Conservation (phyloP, 805 yeast species). For the Ogataea ramenticola region DNA sequence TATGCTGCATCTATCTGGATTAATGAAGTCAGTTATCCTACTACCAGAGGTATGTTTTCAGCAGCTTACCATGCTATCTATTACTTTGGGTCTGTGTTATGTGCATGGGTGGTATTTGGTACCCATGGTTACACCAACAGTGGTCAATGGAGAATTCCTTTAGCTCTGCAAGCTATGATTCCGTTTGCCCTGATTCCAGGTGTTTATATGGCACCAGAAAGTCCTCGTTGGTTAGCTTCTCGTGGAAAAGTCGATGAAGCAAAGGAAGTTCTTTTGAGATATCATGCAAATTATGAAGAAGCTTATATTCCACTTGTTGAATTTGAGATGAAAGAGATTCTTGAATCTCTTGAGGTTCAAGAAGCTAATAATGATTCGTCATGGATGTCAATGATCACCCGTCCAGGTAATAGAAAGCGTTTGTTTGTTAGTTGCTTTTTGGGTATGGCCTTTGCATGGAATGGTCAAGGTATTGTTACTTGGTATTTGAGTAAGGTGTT, state of each 20-base stretch:
- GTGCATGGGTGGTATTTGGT: constrained; percentile 31
- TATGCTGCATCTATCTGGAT: constrained; percentile 22
- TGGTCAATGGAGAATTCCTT: constrained; percentile 54
- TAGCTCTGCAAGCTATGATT: constrained; percentile 27
- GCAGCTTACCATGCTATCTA: constrained; percentile 37
- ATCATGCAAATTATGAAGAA: constrained; percentile 23
- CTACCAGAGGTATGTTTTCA: constrained; percentile 22
- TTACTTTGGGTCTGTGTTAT: constrained; percentile 36
- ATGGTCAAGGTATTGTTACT: constrained; percentile 39
- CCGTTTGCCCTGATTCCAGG: constrained; percentile 25
- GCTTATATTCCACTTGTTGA: constrained; percentile 21
- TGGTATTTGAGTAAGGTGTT: constrained; percentile 40
- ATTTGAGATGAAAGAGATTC: constrained; percentile 23
- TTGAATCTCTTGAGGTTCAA: constrained; percentile 23
- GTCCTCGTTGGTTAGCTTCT: constrained; percentile 25
- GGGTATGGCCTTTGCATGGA: constrained; percentile 28
- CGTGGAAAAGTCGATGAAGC: constrained; percentile 22
- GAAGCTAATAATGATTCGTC: constrained; percentile 31
- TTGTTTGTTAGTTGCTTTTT: constrained; percentile 22
- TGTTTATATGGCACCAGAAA: constrained; percentile 22
- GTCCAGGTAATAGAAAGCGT: constrained; percentile 27
- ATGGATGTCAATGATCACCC: constrained; percentile 6
- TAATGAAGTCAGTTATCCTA: constrained; percentile 21
- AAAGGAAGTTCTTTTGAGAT: constrained; percentile 14
- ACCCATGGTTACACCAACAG: constrained; percentile 30